Evolutionary conservation across 2,329 filamentous ascomycete species (phyloP), one percentile per base, ranked within the genome.

Genomic region (Diaporthe ilicicola): DNA sequence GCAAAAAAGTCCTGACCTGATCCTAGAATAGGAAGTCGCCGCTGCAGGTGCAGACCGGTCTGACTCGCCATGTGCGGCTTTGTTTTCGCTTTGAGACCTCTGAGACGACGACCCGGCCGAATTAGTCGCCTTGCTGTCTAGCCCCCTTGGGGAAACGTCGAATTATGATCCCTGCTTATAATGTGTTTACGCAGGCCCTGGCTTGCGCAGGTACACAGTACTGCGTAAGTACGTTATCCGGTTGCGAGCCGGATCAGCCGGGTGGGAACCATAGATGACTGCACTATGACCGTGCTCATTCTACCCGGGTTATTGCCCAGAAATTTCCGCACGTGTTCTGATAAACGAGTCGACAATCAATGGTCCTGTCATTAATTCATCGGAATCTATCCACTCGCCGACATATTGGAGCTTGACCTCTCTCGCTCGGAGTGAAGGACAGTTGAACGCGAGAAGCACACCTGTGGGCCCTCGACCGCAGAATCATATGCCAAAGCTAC

Each of bases 191-290:
- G 59, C 34, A 62, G 22, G 59, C 59, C 59, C 42, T 37, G 42
- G n/a, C 59, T 62, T 62, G 59, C 59, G 59, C 59, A 62, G 59
- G 59, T 62, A 62, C 56, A n/a, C 27, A n/a, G n/a, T n/a, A n/a
- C n/a, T 62, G 59, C 59, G 59, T 42, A 62, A 42, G 59, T 62
- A 62, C 56, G 13, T 17, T 39, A 34, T 62, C 42, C 22, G 27
- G 42, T 48, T 39, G 56, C 56, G 27, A 62, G 27, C 59, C 59
- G 42, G 42, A 4, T n/a, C 17, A 48, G 59, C 42, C 42, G 59
- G 59, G 27, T 3, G 32, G n/a, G 59, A 62, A 62, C 59, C 27
- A 62, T 48, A 48, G 27, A 22, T 48, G 2, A 10, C 12, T 48
- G 59, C 0, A 48, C 22, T 62, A 62, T 62, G 59, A 2, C n/a